A percentile compares a stretch with the other conserved stretches of the same genome.
Evolutionary conservation across 2,329 filamentous ascomycete genomes (phyloP).

Genomic region (Fusarium napiforme): DNA sequence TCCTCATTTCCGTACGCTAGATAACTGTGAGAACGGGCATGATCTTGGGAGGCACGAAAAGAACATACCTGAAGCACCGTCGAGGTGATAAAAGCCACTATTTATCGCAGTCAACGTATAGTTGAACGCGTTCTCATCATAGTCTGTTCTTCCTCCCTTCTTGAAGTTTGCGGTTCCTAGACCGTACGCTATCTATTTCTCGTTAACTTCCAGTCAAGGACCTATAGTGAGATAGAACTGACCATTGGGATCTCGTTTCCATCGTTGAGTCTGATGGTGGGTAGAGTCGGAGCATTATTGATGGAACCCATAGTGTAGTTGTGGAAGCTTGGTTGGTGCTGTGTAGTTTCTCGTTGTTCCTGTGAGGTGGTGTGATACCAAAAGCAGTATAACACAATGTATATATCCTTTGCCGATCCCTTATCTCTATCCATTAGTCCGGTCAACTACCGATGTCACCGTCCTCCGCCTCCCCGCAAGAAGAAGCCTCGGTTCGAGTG

Average conservation of each 20-base stretch:
- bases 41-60: neutral
- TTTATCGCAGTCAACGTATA: neutral
- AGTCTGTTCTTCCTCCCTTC: neutral
- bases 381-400: neutral
- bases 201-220: rapidly evolving
- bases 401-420: neutral
- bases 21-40: neutral
- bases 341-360: neutral
- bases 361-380: neutral
- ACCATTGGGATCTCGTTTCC: neutral
- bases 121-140: neutral
- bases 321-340: rapidly evolving
- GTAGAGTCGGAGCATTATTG: neutral
- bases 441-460: no score
- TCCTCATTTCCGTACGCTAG: neutral
- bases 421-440: neutral
- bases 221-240: rapidly evolving
- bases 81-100: neutral
- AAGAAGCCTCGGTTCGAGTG: neutral
- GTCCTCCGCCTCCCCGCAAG: neutral
- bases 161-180: neutral
- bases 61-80: neutral
- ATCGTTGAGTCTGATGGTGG: neutral
- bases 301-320: neutral
- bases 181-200: neutral